A percentile compares a stretch with the other conserved stretches of the same genome.
These are phyloP conservation scores for Taphrina populina DNA, from an alignment of 1,139 yeast genomes.

Conservation along the genomic window DNA sequence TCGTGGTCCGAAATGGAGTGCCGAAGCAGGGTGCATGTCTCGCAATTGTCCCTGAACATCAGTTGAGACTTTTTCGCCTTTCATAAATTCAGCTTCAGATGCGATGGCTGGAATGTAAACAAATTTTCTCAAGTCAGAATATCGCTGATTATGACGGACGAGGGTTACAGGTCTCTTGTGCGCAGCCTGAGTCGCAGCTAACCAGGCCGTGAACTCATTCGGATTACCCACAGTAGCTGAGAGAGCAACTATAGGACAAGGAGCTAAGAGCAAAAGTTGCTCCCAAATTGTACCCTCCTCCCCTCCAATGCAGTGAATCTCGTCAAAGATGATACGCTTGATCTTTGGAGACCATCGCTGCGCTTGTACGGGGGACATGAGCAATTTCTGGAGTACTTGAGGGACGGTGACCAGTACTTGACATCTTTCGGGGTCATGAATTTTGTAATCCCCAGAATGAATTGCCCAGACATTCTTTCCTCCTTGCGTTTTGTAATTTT, in stretches of 20 bases:
- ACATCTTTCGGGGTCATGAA: slow-evolving; percentile 33
- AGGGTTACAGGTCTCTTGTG: slow-evolving; percentile 31
- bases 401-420: slow-evolving; percentile 36
- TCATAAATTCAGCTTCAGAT: slow-evolving; percentile 18
- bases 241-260: slow-evolving; percentile 36
- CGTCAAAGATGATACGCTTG: slow-evolving; percentile 35
- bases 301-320: slow-evolving; percentile 34
- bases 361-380: slow-evolving; percentile 36
- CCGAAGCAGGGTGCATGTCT: slow-evolving; percentile 35
- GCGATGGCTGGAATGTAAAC: slow-evolving; percentile 33
- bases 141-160: slow-evolving; percentile 34
- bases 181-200: slow-evolving; percentile 34
- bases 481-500: slow-evolving; percentile 33
- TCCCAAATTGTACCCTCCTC: slow-evolving; percentile 35
- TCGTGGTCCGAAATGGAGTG: slow-evolving; percentile 33
- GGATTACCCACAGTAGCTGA: slow-evolving; percentile 37
- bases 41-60: slow-evolving; percentile 24
- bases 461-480: slow-evolving; percentile 36
- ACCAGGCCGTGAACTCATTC: slow-evolving; percentile 31
- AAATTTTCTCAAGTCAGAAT: slow-evolving; percentile 34
- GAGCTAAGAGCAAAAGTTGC: slow-evolving; percentile 31
- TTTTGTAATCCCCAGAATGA: slow-evolving; percentile 34
- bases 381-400: slow-evolving; percentile 33
- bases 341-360: slow-evolving; percentile 35
- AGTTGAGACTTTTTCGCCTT: slow-evolving; percentile 21